phyloP scores from a whole-genome alignment of 75 land plant genomes.

The Picea sitchensis region DNA sequence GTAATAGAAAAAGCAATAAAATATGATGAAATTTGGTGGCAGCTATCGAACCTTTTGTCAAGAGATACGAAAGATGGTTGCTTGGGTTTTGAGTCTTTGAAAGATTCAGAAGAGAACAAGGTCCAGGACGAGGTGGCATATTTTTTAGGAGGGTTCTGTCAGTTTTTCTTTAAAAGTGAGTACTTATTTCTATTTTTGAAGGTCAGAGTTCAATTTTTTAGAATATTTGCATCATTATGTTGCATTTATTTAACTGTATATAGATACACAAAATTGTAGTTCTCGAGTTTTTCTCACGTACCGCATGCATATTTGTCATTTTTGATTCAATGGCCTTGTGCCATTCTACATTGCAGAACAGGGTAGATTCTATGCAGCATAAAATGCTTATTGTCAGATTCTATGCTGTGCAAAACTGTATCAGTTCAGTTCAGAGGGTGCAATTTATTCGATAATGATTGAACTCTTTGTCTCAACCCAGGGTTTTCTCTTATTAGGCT shows the following conservation, averaged over 20 bases:
- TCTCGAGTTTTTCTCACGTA: neutral
- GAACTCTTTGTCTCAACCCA: neutral
- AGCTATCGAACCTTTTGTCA: neutral
- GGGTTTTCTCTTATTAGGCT: neutral
- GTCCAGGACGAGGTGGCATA: neutral
- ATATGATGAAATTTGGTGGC: neutral
- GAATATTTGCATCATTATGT: neutral
- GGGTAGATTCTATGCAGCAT: neutral
- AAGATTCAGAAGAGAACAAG: neutral
- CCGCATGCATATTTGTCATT: neutral
- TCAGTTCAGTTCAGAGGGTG: neutral
- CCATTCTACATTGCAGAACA: neutral
- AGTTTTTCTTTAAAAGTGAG: neutral
- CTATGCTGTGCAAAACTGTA: neutral
- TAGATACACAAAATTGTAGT: neutral
- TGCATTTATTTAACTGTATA: neutral
- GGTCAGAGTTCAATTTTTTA: neutral
- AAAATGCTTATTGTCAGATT: neutral
- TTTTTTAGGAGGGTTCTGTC: neutral
- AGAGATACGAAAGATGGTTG: neutral
- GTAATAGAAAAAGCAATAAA: neutral
- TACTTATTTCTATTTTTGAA: constrained; percentile 2
- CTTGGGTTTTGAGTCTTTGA: neutral
- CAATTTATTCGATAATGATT: neutral
- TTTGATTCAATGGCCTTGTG: neutral